Evolutionary conservation across 1,284 basidiomycete genomes (phyloP).

Genomic region (Schizophyllum amplum): DNA sequence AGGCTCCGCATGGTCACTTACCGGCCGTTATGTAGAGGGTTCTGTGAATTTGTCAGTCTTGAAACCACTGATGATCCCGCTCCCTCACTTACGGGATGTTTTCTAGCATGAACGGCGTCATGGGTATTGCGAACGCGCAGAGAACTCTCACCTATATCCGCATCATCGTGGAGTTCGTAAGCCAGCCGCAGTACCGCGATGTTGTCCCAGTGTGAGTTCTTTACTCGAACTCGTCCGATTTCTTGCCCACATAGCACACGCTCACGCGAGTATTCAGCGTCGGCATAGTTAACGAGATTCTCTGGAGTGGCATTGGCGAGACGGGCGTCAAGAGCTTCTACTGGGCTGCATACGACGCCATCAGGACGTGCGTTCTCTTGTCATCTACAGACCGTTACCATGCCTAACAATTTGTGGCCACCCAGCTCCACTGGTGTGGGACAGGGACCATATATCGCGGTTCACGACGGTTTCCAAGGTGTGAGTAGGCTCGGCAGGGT

Average conservation of each 20-base stretch:
- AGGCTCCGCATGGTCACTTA: conserved; percentile 11
- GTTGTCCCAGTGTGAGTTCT: conserved; percentile 59
- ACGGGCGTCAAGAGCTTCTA: conserved; percentile 44
- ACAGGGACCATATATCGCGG: conserved; percentile 64
- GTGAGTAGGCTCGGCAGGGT: conserved; percentile 29
- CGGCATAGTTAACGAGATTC: conserved; percentile 58
- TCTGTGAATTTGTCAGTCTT: conserved; percentile 33
- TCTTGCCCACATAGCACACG: background rate
- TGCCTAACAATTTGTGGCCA: background rate
- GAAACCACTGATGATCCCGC: background rate
- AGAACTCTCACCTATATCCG: conserved; percentile 73
- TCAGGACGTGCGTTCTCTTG: conserved; percentile 36
- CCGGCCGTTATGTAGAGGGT: conserved; percentile 19
- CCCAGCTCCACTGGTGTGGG: conserved; percentile 48
- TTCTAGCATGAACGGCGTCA: conserved; percentile 33
- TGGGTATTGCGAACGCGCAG: conserved; percentile 66
- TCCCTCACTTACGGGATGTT: conserved; percentile 4
- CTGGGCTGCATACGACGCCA: conserved; percentile 57
- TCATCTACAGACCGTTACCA: background rate
- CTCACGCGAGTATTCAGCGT: conserved; percentile 21
- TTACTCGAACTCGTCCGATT: no score
- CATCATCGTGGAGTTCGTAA: conserved; percentile 71
- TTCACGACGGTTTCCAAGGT: conserved; percentile 75
- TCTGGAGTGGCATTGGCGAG: conserved; percentile 44
- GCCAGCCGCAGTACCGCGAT: conserved; percentile 66